Evolutionary conservation across 2,329 filamentous ascomycete genomes (phyloP).

Genomic region (Monosporascus sp.): DNA sequence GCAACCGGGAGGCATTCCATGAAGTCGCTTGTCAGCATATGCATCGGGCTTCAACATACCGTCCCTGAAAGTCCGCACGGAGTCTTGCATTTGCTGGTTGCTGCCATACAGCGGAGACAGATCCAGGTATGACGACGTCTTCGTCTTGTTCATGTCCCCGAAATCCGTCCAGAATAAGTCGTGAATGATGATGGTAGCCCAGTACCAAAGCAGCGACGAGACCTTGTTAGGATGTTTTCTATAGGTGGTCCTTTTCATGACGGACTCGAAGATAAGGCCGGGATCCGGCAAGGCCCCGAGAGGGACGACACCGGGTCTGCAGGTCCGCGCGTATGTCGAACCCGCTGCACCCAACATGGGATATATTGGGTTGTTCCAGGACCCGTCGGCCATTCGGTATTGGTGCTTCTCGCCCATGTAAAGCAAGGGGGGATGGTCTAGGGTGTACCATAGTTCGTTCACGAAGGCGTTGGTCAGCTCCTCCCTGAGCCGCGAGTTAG

Average conservation of each 20-base stretch:
- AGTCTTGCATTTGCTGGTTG: slow-evolving; percentile 59
- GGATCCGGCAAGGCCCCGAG: slow-evolving; percentile 65
- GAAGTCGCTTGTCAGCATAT: slow-evolving; percentile 65
- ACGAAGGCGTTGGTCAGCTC: slow-evolving; percentile 65
- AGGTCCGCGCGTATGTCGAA: slow-evolving; percentile 61
- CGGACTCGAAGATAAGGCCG: slow-evolving; percentile 53
- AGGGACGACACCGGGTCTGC: slow-evolving; percentile 53
- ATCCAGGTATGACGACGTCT: slow-evolving; percentile 66
- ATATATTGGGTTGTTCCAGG: slow-evolving; percentile 63
- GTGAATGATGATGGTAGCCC: slow-evolving; percentile 69
- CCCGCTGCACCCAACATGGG: slow-evolving; percentile 64
- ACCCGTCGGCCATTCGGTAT: slow-evolving; percentile 67
- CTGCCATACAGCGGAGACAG: slow-evolving; percentile 66
- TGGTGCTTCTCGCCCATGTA: slow-evolving; percentile 57
- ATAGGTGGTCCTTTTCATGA: slow-evolving; percentile 52
- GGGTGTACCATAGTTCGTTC: slow-evolving; percentile 62
- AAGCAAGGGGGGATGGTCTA: slow-evolving; percentile 67
- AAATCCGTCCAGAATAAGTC: slow-evolving; percentile 69
- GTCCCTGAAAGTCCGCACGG: slow-evolving; percentile 62
- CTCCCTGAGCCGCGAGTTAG: slow-evolving; percentile 54
- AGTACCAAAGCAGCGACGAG: slow-evolving; percentile 67
- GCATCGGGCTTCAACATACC: slow-evolving; percentile 68
- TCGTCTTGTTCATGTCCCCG: slow-evolving; percentile 46
- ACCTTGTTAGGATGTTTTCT: slow-evolving; percentile 64
- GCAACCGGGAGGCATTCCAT: slow-evolving; percentile 68